A percentile compares a stretch with the other conserved stretches of the same genome.
phyloP scores from a whole-genome alignment of 2,329 filamentous ascomycete genomes.

The Ceratocystis colombiana region DNA sequence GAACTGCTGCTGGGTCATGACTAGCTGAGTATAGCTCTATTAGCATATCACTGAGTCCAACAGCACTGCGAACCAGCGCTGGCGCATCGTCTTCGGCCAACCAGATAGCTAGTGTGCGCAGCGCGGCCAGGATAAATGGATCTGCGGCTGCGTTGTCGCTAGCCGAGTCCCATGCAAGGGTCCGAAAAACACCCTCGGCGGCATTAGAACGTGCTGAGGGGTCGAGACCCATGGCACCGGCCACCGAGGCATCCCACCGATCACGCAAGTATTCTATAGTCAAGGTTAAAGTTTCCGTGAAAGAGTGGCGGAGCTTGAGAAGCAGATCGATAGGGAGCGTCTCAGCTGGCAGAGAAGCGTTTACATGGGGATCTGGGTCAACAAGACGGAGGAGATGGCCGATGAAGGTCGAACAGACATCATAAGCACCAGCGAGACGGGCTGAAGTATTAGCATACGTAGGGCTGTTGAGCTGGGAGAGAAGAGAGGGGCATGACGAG shows the following conservation, averaged over 20 bases:
- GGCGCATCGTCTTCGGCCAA: constrained; percentile 59
- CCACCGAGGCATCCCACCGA: constrained; percentile 57
- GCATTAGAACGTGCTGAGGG: constrained; percentile 42
- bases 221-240: constrained; percentile 52
- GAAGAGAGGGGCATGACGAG: constrained; percentile 50
- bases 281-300: constrained; percentile 54
- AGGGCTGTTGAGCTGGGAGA: constrained; percentile 47
- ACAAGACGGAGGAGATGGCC: constrained; percentile 48
- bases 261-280: constrained; percentile 58
- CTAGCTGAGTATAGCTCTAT: constrained; percentile 47
- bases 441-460: constrained; percentile 43
- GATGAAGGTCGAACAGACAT: constrained; percentile 52
- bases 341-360: background rate
- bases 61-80: constrained; percentile 44
- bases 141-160: constrained; percentile 43
- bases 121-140: constrained; percentile 48
- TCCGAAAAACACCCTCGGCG: constrained; percentile 39
- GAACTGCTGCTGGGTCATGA: constrained; percentile 20
- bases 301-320: constrained; percentile 49
- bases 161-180: constrained; percentile 50
- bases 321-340: constrained; percentile 36
- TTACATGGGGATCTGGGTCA: constrained; percentile 33
- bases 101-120: constrained; percentile 54
- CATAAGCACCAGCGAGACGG: constrained; percentile 51
- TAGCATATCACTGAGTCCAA: constrained; percentile 53